A percentile compares a stretch with the other conserved stretches of the same genome.
Evolutionary conservation across 805 yeast species (phyloP).

Genomic region (Nematodospora valgi): DNA sequence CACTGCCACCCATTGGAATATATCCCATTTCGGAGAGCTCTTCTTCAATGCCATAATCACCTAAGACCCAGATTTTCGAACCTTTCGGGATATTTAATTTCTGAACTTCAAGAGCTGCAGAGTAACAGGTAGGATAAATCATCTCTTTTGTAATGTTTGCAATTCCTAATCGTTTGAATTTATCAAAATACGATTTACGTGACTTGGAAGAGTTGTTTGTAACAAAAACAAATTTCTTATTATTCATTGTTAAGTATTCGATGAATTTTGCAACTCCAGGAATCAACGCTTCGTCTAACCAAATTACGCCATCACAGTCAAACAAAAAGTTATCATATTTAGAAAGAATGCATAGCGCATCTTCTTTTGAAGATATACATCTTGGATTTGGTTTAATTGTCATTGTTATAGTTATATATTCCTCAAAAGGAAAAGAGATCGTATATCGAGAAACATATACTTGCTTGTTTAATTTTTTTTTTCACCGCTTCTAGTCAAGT

Average conservation of each 20-base stretch:
- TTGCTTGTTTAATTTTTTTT: background rate
- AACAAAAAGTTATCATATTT: constrained; percentile 36
- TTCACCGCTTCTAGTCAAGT: constrained; percentile 1
- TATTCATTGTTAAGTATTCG: constrained; percentile 16
- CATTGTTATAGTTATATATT: constrained; percentile 4
- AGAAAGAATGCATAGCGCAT: constrained; percentile 20
- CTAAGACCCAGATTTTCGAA: constrained; percentile 39
- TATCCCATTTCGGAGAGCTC: constrained; percentile 32
- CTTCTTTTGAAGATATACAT: constrained; percentile 10
- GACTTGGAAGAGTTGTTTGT: constrained; percentile 39
- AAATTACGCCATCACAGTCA: constrained; percentile 43
- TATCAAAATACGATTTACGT: constrained; percentile 27
- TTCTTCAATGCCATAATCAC: constrained; percentile 36
- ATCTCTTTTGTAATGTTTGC: constrained; percentile 21
- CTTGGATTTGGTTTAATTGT: constrained; percentile 10
- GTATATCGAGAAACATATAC: background rate
- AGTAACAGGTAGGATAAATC: constrained; percentile 37
- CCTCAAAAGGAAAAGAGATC: background rate
- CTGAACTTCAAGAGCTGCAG: constrained; percentile 28
- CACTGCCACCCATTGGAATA: constrained; percentile 34
- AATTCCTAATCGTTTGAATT: constrained; percentile 31
- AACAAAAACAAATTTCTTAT: constrained; percentile 31
- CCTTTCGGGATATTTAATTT: constrained; percentile 23
- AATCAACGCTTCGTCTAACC: constrained; percentile 34
- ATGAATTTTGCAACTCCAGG: constrained; percentile 31